Base-by-base conservation (phyloP, 1,284 basidiomycete species). In the Trametes pubescens region DNA sequence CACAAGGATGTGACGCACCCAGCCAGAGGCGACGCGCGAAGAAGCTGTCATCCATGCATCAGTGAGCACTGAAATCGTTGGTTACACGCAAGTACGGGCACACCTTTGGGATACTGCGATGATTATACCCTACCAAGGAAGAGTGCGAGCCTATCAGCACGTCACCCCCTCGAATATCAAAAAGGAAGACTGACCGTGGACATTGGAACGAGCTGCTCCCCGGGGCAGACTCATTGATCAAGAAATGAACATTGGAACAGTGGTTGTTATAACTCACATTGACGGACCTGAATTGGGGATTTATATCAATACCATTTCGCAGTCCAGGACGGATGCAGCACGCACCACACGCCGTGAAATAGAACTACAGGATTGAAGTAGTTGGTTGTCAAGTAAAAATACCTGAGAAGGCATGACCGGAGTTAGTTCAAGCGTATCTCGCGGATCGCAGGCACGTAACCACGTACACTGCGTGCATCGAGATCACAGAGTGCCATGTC, bases 1-100 rank as follows among this genome's bases (percentile, higher is more conserved):
- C 9, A n/a, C 49, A 8, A 8, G 14, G 21, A n/a, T n/a, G 2
- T 4, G 2, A 48, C 62, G 21, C 34, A 65, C 63, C 46, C 6
- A 53, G 21, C 51, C 51, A 65, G 7, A 65, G n/a, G 10, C 63
- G 63, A 10, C 58, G 46, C 11, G 63, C 59, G 18, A 65, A 60
- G 55, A 61, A 48, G 34, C 55, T 57, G 16, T 38, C n/a, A 11
- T 5, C 18, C 2, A 14, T 26, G 9, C 38, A 9, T 34, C 7
- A 26, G 6, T 38, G 5, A 37, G n/a, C 2, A 18, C 16, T 11
- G 5, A 22, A 10, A 5, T 37, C 29, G 29, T 9, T 13, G 8
- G 10, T 14, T 3, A 13, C 4, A n/a, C 5, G 11, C 6, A 2
- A 26, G 8, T 13, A n/a, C 1, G 4, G 14, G 14, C 37, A 11